Evolutionary conservation across 2,329 filamentous ascomycete species (phyloP), one percentile per base, ranked within the genome.

Genomic region (Claviceps sp.): DNA sequence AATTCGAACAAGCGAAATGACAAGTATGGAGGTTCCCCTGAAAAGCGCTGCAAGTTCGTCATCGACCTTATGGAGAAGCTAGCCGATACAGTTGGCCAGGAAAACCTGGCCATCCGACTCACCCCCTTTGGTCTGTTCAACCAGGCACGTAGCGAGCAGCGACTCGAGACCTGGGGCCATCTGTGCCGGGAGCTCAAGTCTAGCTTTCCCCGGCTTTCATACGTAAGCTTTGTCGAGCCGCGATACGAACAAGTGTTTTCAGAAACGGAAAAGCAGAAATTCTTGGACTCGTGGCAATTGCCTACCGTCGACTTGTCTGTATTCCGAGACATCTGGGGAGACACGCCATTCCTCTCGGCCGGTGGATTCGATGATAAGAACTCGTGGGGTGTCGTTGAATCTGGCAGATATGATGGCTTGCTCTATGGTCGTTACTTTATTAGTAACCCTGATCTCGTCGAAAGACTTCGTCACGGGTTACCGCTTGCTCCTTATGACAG

Each of bases 191-290:
- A 72, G 53, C 58, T 79, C 54, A 78, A 78, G 60, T 58, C 60
- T 47, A 58, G 60, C 5, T 62, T 68, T 9, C 72, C 71, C 0
- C 56, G 61, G 4, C 59, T 79, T n/a, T 71, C 71, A 2, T 80
- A 79, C 54, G 71, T 79, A 16, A 75, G 72, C 63, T 76, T 79
- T 45, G 67, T 80, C 47, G 77, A 79, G 61, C 75, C 76, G 55
- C 67, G 72, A 16, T 78, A 69, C 58, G 76, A 79, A 52, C 75
- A 79, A 59, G 68, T 78, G 39, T 70, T 73, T 55, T 72, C 67
- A 34, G 61, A 66, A 14, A 60, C 65, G 11, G 72, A 77, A 57
- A 78, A 78, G 57, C 69, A 75, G 29, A 60, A 63, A 34, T 74
- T 75, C 56, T 64, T 79, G 4, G 52, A 63, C 26, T 70, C 68